A percentile compares a stretch with the other conserved stretches of the same genome.
phyloP scores from a whole-genome alignment of 1,284 basidiomycete genomes.

The Sanghuangporus sanghuang region DNA sequence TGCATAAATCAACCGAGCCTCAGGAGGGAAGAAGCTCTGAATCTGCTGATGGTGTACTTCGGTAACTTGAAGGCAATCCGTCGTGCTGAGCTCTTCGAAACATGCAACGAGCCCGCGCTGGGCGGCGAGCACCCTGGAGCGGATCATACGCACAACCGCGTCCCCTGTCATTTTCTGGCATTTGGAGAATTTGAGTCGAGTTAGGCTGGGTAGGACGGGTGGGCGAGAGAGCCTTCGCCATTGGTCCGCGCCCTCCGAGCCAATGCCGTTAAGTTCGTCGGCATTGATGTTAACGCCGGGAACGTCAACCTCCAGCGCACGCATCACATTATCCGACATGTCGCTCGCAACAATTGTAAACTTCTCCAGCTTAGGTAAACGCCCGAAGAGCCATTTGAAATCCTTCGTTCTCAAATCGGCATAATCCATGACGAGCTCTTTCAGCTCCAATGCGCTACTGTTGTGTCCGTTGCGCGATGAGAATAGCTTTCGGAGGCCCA shows the following conservation, averaged over 20 bases:
- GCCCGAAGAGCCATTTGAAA: conserved; percentile 60
- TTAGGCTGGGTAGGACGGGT: conserved; percentile 46
- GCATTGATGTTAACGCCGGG: not conserved
- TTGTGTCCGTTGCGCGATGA: conserved; percentile 7
- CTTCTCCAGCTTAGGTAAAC: conserved; percentile 44
- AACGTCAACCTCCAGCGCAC: conserved; percentile 32
- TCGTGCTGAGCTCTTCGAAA: conserved; percentile 40
- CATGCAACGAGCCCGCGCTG: conserved; percentile 24
- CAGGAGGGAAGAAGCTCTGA: conserved; percentile 6
- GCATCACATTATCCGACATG: conserved; percentile 67
- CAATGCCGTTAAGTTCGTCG: not conserved
- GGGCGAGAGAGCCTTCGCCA: conserved; percentile 6
- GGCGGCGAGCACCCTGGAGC: conserved; percentile 32
- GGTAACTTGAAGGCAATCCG: conserved; percentile 43
- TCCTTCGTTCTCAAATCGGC: conserved; percentile 77
- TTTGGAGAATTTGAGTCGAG: conserved; percentile 46
- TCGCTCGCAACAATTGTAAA: conserved; percentile 73
- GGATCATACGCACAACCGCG: conserved; percentile 47
- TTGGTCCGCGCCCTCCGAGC: not conserved
- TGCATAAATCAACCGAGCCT: not conserved
- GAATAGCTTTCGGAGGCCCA: conserved; percentile 66
- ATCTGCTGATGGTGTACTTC: conserved; percentile 36
- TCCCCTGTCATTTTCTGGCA: conserved; percentile 60
- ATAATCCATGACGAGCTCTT: conserved; percentile 67
- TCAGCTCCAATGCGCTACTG: conserved; percentile 54